These are phyloP conservation scores for Dictyostelium firmibasis DNA, from an alignment of 78 protist species.

Conservation along the genomic window DNA sequence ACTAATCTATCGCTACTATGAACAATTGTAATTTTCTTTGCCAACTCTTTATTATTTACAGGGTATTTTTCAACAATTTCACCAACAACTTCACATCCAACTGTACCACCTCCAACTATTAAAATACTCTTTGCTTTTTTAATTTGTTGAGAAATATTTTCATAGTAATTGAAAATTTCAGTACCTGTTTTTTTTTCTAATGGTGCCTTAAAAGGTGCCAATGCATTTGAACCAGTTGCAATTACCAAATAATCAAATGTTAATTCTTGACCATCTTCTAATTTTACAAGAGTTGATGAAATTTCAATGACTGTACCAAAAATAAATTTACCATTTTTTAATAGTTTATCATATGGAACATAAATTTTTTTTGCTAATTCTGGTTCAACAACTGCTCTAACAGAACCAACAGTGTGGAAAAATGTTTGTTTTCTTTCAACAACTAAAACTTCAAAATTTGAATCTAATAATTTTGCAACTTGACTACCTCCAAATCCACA, in stretches of 20 bases:
- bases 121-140: background rate
- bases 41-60: background rate
- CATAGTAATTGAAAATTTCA: background rate
- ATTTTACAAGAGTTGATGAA: background rate
- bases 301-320: background rate
- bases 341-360: slow-evolving; percentile 34
- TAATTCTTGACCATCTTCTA: slow-evolving; percentile 14
- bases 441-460: slow-evolving; percentile 51
- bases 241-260: slow-evolving; percentile 48
- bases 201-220: slow-evolving; percentile 56
- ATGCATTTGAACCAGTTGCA: slow-evolving; percentile 60
- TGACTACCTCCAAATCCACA: slow-evolving; percentile 71
- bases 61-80: slow-evolving; percentile 6
- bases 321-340: slow-evolving; percentile 52
- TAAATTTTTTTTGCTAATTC: slow-evolving; percentile 14
- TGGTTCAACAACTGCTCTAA: slow-evolving; percentile 44
- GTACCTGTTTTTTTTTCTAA: background rate
- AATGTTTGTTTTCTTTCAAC: slow-evolving; percentile 54
- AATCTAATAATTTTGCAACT: slow-evolving; percentile 40
- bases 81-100: slow-evolving; percentile 57
- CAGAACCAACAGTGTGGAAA: slow-evolving; percentile 37
- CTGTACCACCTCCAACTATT: slow-evolving; percentile 70
- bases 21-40: slow-evolving; percentile 4
- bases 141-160: background rate
- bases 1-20: slow-evolving; percentile 4